These are phyloP conservation scores for Shiraia sp. DNA, from an alignment of 2,329 filamentous ascomycete genomes.

Conservation along the genomic window DNA sequence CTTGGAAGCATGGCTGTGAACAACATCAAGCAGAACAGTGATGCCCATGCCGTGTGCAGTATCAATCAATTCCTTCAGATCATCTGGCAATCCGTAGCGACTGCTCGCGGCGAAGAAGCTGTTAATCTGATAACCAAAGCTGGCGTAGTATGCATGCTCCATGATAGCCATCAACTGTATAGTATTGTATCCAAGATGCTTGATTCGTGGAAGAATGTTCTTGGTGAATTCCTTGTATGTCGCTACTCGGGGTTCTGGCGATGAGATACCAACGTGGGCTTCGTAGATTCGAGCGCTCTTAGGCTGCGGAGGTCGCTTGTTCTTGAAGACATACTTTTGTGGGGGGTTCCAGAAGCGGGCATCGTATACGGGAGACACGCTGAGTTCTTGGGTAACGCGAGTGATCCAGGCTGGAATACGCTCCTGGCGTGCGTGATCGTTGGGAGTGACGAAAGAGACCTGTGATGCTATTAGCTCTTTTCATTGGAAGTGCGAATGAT, in stretches of 20 bases:
- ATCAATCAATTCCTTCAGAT: slow-evolving; percentile 94
- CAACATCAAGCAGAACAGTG: slow-evolving; percentile 89
- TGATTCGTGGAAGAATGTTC: slow-evolving; percentile 89
- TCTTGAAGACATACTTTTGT: slow-evolving; percentile 81
- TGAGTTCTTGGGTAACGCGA: slow-evolving; percentile 91
- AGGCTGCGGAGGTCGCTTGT: slow-evolving; percentile 80
- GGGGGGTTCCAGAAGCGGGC: slow-evolving; percentile 97
- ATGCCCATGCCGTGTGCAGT: slow-evolving; percentile 91
- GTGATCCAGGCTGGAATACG: slow-evolving; percentile 96
- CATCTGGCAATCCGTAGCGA: slow-evolving; percentile 89
- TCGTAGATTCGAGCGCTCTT: slow-evolving; percentile 90
- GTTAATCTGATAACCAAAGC: slow-evolving; percentile 98
- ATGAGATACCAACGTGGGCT: slow-evolving; percentile 97
- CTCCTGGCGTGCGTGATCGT: slow-evolving; percentile 76
- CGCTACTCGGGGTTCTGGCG: slow-evolving; percentile 82
- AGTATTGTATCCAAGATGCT: slow-evolving; percentile 89
- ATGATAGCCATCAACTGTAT: slow-evolving; percentile 99
- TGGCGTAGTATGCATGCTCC: slow-evolving; percentile 99
- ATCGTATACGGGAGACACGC: slow-evolving; percentile 89
- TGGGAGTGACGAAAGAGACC: slow-evolving; percentile 82
- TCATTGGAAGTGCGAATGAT: background rate
- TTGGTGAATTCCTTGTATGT: slow-evolving; percentile 97
- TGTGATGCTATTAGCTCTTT: slow-evolving; percentile 41
- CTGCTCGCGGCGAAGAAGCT: slow-evolving; percentile 98
- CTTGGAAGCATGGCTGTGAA: slow-evolving; percentile 97